These are phyloP conservation scores for Plectosphaerella cucumerina DNA, from an alignment of 2,329 filamentous ascomycete species.

Conservation along the genomic window DNA sequence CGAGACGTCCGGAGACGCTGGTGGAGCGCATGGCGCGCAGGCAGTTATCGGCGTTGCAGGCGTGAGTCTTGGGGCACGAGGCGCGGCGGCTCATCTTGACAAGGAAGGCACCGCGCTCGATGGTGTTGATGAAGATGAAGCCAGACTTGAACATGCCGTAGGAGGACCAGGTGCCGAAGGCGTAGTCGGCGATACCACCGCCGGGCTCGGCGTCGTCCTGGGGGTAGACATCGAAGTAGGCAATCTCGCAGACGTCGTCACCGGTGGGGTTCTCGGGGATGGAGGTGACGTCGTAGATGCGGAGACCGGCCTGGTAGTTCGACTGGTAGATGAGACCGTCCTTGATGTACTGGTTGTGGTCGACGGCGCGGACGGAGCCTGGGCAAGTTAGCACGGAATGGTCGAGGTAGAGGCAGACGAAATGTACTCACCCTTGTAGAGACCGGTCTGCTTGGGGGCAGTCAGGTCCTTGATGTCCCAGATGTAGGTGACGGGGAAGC, in stretches of 20 bases:
- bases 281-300: conserved; percentile 30
- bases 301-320: conserved; percentile 46
- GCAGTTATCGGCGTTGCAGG: conserved; percentile 31
- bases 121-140: conserved; percentile 46
- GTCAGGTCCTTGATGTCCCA: conserved; percentile 42
- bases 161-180: conserved; percentile 39
- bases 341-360: conserved; percentile 44
- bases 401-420: conserved; percentile 13
- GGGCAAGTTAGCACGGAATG: conserved; percentile 30
- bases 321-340: conserved; percentile 42
- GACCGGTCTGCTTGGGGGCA: conserved; percentile 36
- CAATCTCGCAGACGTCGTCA: conserved; percentile 38
- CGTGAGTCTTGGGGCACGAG: conserved; percentile 11
- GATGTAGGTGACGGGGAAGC: conserved; percentile 46
- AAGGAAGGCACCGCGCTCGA: conserved; percentile 45
- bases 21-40: conserved; percentile 30
- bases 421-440: conserved; percentile 25
- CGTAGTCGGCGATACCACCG: conserved; percentile 34
- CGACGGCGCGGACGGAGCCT: conserved; percentile 35
- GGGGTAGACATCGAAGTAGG: conserved; percentile 46
- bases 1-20: conserved; percentile 24
- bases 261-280: conserved; percentile 38
- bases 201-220: conserved; percentile 39
- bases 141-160: conserved; percentile 46
- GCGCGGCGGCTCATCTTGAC: conserved; percentile 30